phyloP scores from a whole-genome alignment of 148 eudicot genomes.

The Rhododendron griersonianum region DNA sequence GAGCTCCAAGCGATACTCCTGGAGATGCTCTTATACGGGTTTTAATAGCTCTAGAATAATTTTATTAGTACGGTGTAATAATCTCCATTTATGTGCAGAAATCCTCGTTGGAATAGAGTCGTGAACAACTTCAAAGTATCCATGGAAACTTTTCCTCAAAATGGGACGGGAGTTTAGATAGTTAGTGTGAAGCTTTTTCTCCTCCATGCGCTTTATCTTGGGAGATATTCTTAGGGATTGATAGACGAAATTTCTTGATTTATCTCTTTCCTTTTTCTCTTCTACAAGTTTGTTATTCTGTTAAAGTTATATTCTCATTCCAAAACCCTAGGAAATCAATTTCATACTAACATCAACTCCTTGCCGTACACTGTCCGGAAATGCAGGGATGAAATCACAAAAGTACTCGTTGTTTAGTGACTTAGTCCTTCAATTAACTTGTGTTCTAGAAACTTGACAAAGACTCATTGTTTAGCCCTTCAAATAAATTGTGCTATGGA shows the following conservation, averaged over 20 bases:
- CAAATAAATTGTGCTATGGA: neutral
- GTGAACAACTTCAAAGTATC: neutral
- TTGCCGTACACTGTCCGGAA: neutral
- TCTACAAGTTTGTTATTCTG: neutral
- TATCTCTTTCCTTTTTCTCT: neutral
- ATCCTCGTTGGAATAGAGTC: neutral
- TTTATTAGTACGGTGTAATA: neutral
- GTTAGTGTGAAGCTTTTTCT: neutral
- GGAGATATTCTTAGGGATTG: neutral
- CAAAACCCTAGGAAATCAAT: neutral
- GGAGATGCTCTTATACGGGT: no score
- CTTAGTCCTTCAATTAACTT: neutral
- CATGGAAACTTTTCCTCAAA: neutral
- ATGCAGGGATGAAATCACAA: neutral
- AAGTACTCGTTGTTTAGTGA: neutral
- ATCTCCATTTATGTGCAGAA: neutral
- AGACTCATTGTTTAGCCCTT: neutral
- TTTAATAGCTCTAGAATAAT: neutral
- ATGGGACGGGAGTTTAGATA: neutral
- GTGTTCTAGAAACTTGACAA: neutral
- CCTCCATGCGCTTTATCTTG: neutral
- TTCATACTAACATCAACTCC: neutral
- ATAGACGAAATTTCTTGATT: neutral
- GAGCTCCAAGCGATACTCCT: no score
- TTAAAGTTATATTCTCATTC: neutral